phyloP scores from a whole-genome alignment of 257 asterid genomes.

The Rhazya stricta region DNA sequence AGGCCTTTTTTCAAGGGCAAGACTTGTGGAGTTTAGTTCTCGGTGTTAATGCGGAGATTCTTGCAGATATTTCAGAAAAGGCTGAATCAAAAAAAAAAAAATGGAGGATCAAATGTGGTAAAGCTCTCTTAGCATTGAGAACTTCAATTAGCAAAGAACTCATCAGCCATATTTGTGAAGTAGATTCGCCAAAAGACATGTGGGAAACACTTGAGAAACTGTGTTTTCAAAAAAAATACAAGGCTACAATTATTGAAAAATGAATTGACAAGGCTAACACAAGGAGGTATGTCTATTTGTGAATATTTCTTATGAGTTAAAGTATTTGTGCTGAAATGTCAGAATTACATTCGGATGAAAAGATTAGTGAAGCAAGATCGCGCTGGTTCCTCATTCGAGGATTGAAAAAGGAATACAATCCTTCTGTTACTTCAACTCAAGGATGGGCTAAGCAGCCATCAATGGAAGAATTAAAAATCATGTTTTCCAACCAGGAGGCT shows the following conservation, averaged over 20 bases:
- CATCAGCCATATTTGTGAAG: constrained; percentile 13
- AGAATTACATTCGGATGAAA: background rate
- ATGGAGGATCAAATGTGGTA: constrained; percentile 20
- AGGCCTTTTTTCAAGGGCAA: constrained; percentile 17
- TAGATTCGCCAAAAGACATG: background rate
- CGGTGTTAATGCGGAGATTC: constrained; percentile 4
- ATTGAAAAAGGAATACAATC: background rate
- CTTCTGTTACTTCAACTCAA: constrained; percentile 2
- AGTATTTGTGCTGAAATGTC: constrained; percentile 13
- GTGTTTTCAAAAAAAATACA: constrained; percentile 17
- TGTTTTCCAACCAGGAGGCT: constrained; percentile 15
- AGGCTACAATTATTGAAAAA: constrained; percentile 5
- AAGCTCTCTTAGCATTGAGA: constrained; percentile 18
- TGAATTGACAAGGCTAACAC: constrained; percentile 5
- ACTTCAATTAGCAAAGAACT: constrained; percentile 14
- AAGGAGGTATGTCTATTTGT: constrained; percentile 12
- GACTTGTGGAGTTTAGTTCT: constrained; percentile 7
- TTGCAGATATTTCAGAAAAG: constrained; percentile 14
- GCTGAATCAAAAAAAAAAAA: constrained; percentile 9
- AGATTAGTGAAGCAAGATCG: background rate
- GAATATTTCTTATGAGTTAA: constrained; percentile 4
- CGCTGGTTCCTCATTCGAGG: background rate
- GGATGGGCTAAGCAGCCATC: constrained; percentile 2
- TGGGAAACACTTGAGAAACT: constrained; percentile 3
- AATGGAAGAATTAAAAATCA: constrained; percentile 3